Percentiles rank a stretch among this genome's conserved stretches.
These are phyloP conservation scores for Annulohypoxylon moriforme DNA, from an alignment of 495 filamentous ascomycete species.

Conservation along the genomic window DNA sequence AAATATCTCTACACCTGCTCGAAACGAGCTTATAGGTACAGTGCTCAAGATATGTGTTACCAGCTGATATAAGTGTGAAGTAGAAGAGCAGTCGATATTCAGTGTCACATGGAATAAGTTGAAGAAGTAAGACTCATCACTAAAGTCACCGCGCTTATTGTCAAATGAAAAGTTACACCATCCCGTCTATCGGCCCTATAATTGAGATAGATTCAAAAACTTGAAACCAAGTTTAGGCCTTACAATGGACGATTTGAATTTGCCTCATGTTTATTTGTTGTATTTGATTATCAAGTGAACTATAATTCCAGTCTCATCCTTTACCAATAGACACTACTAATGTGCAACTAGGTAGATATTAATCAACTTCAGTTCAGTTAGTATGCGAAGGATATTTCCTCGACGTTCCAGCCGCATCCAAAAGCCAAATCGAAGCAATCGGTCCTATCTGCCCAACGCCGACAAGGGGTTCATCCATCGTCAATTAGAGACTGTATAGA, in stretches of 20 bases:
- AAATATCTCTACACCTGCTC: not conserved
- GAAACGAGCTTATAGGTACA: not conserved
- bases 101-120: constrained; percentile 13
- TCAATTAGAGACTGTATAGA: not conserved
- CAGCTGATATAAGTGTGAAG: not conserved
- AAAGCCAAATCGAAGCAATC: not conserved
- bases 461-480: constrained; percentile 1
- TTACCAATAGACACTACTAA: too few relatives aligned
- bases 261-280: not conserved
- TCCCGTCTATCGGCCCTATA: constrained; percentile 19
- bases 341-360: not conserved
- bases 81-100: too few relatives aligned
- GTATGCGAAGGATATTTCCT: not conserved
- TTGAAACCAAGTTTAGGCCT: not conserved
- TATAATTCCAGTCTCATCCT: too few relatives aligned
- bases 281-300: not conserved
- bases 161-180: not conserved
- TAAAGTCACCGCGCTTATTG: not conserved
- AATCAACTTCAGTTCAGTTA: not conserved
- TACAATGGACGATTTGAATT: not conserved
- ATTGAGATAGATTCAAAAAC: not conserved
- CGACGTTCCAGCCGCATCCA: not conserved
- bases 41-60: not conserved
- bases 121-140: not conserved
- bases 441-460: constrained; percentile 5